Conservation (phyloP, 2,329 filamentous ascomycete species). For the Fusarium sp. region DNA sequence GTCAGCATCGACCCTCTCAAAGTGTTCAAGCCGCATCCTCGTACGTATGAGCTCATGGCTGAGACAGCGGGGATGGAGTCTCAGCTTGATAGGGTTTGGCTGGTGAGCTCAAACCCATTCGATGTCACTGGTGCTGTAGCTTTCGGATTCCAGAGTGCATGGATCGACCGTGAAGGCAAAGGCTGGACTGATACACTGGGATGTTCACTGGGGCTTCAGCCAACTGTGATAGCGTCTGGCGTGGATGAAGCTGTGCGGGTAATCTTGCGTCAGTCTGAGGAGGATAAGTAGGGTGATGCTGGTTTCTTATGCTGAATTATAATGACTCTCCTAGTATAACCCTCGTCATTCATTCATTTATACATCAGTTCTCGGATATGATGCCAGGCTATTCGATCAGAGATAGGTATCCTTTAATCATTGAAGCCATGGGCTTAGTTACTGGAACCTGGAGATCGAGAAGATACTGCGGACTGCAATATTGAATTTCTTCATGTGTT, state of each 20-base stretch:
- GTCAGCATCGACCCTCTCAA: constrained; percentile 69
- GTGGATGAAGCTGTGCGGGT: constrained; percentile 65
- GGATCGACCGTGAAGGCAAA: constrained; percentile 70
- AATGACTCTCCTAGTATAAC: neutral
- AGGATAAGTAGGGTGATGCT: neutral
- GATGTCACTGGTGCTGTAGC: constrained; percentile 73
- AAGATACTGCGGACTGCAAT: neutral
- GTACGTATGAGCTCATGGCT: constrained; percentile 69
- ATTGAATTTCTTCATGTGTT: neutral
- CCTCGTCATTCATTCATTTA: neutral
- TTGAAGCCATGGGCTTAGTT: neutral
- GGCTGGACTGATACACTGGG: constrained; percentile 74
- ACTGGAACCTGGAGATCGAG: neutral
- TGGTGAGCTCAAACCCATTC: constrained; percentile 79
- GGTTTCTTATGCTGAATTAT: neutral
- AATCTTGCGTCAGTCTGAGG: constrained; percentile 38
- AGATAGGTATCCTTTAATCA: neutral
- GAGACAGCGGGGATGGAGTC: constrained; percentile 58
- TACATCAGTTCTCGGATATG: neutral
- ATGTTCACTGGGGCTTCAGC: constrained; percentile 55
- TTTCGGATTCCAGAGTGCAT: constrained; percentile 70
- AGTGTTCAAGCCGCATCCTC: constrained; percentile 72
- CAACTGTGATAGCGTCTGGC: constrained; percentile 63
- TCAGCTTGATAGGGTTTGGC: constrained; percentile 65
- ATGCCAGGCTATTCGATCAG: neutral